phyloP scores from a whole-genome alignment of 768 basidiomycete genomes.

The Leccinellum albellum region DNA sequence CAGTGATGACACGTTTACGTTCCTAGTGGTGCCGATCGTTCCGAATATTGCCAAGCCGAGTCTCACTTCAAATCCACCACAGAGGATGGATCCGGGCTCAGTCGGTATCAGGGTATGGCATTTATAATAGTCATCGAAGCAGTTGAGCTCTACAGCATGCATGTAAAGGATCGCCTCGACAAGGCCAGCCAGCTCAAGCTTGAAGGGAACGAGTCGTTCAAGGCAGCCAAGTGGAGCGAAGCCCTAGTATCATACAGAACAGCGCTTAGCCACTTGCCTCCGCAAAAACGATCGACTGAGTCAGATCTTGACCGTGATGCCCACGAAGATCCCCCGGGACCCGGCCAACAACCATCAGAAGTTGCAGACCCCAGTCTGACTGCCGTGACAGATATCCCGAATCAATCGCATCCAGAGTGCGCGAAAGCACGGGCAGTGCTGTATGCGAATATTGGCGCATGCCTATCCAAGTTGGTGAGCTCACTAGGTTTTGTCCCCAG shows the following conservation, averaged over 20 bases:
- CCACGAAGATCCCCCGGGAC: slow-evolving; percentile 19
- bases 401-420: slow-evolving; percentile 43
- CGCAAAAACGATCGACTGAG: slow-evolving; percentile 28
- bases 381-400: slow-evolving; percentile 17
- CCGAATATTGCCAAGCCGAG: background rate
- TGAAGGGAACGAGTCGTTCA: slow-evolving; percentile 75
- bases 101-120: background rate
- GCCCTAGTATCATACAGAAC: slow-evolving; percentile 68
- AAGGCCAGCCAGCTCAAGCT: slow-evolving; percentile 63
- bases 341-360: slow-evolving; percentile 11
- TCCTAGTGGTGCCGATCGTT: background rate
- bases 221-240: slow-evolving; percentile 58
- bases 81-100: background rate
- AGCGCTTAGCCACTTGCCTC: slow-evolving; percentile 66
- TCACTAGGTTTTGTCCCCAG: background rate
- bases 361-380: slow-evolving; percentile 1
- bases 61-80: background rate
- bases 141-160: background rate
- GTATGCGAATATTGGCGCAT: slow-evolving; percentile 87
- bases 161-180: slow-evolving; percentile 40
- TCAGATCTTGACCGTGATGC: slow-evolving; percentile 15
- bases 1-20: background rate
- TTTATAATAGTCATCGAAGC: background rate
- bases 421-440: slow-evolving; percentile 65
- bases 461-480: slow-evolving; percentile 72